Evolutionary conservation across 176 grass and related monocot genomes (phyloP).

Genomic region (Aechmea fasciata): DNA sequence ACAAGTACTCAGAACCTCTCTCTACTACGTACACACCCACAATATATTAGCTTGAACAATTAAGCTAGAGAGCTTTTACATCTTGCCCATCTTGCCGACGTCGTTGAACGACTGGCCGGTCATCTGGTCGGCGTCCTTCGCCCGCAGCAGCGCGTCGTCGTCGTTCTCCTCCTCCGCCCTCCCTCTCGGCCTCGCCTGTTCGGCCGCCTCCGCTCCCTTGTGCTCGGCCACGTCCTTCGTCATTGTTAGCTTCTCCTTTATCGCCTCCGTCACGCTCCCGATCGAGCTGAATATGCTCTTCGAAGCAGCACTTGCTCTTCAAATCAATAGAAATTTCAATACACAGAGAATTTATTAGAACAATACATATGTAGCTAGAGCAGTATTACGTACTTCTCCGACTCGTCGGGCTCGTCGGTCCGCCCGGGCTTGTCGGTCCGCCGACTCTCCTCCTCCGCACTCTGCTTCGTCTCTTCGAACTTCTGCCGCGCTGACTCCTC

Average conservation of each 20-base stretch:
- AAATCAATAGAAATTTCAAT: too few species aligned
- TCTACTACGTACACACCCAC: too few species aligned
- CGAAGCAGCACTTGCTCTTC: constrained; percentile 15
- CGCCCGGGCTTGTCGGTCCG: not conserved
- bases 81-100: constrained; percentile 22
- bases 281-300: constrained; percentile 32
- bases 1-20: too few species aligned
- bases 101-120: constrained; percentile 35
- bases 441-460: constrained; percentile 11
- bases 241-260: constrained; percentile 67
- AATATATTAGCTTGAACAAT: too few species aligned
- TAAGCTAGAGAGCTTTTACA: not conserved
- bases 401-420: not conserved
- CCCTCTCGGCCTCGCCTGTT: constrained; percentile 18
- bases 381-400: constrained; percentile 12
- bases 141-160: not conserved
- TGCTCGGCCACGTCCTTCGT: constrained; percentile 5
- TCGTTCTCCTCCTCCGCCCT: constrained; percentile 23
- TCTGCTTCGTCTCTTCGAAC: constrained; percentile 20
- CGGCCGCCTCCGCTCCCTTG: not conserved
- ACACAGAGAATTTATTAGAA: too few species aligned
- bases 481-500: constrained; percentile 18
- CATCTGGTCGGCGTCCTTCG: constrained; percentile 26
- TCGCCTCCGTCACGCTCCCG: constrained; percentile 53
- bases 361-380: too few species aligned